Percentiles rank a stretch among this genome's conserved stretches.
Conservation (phyloP, 208 protist genomes). For the Novymonas esmeraldas region DNA sequence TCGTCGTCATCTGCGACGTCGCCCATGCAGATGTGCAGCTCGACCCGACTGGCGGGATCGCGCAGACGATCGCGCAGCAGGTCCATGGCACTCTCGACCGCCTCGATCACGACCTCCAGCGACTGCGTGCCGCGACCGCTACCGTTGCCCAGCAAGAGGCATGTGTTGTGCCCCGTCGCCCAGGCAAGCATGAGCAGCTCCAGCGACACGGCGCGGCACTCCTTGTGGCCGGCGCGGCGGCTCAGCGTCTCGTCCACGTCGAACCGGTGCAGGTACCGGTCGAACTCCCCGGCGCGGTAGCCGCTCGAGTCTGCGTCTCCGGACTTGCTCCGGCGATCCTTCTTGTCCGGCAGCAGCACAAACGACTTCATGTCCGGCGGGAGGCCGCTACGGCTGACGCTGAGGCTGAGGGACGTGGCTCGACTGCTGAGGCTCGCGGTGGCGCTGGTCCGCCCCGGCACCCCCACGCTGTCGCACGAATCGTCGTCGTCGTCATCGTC, state of each 20-base stretch:
- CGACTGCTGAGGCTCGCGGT: background rate
- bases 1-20: conserved; percentile 10
- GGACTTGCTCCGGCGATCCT: background rate
- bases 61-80: conserved; percentile 10
- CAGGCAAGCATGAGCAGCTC: conserved; percentile 22
- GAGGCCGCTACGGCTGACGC: background rate
- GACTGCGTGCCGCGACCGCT: conserved; percentile 22
- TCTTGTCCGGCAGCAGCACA: conserved; percentile 9
- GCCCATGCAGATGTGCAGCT: conserved; percentile 21
- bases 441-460: background rate
- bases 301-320: background rate
- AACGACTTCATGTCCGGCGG: background rate
- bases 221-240: conserved; percentile 12
- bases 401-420: background rate
- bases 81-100: conserved; percentile 12
- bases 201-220: conserved; percentile 29
- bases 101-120: conserved; percentile 10
- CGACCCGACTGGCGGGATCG: conserved; percentile 14
- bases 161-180: conserved; percentile 33
- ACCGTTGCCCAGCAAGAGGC: conserved; percentile 31
- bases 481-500: background rate
- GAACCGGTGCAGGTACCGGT: conserved; percentile 15
- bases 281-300: conserved; percentile 12
- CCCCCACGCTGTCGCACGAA: background rate
- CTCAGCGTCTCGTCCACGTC: conserved; percentile 36